Base-by-base conservation (phyloP, 2,329 filamentous ascomycete species). In the Apiospora saccharicola region DNA sequence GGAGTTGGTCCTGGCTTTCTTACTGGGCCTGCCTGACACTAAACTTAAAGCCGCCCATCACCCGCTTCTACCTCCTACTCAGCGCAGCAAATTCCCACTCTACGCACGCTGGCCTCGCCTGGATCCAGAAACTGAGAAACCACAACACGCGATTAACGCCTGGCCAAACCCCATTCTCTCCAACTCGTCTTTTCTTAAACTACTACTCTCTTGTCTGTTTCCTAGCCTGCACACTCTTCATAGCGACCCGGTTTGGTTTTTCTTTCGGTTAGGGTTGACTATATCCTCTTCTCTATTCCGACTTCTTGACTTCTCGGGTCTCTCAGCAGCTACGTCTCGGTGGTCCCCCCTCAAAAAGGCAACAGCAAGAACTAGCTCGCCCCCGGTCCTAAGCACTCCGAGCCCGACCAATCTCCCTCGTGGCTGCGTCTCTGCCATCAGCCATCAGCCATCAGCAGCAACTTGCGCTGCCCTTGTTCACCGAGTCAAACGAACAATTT, bases 1-100 rank as follows among this genome's bases (percentile, higher is more conserved):
- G 57, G 57, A 64, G 57, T 64, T 64, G 57, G 57, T 64, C 57
- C 57, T 64, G 57, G 57, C 57, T 57, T 64, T 53, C 26, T 53
- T 30, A 10, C 30, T 41, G 57, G 57, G 57, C 57, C 57, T 64
- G 57, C 57, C 57, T 41, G 57, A n/a, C 57, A 64, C 57, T 64
- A 64, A 64, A 64, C 30, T 24, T 64, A 64, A 41, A 64, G 16
- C 57, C 57, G 57, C 57, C 57, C 57, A 41, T 64, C 57, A 64
- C 30, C 34, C 57, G 46, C 22, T 64, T 22, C 41, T 37, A 34
- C 30, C 26, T 61, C 49, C 49, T 22, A 24, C 49, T 26, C 49
- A 12, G 37, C 37, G 37, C 37, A 41, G 37, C 10, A 41, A 41
- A 41, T 41, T 41, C 37, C 37, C 37, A 41, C 37, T 41, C 37